Conservation (phyloP, 2,329 filamentous ascomycete species). For the Aspergillus sp. region DNA sequence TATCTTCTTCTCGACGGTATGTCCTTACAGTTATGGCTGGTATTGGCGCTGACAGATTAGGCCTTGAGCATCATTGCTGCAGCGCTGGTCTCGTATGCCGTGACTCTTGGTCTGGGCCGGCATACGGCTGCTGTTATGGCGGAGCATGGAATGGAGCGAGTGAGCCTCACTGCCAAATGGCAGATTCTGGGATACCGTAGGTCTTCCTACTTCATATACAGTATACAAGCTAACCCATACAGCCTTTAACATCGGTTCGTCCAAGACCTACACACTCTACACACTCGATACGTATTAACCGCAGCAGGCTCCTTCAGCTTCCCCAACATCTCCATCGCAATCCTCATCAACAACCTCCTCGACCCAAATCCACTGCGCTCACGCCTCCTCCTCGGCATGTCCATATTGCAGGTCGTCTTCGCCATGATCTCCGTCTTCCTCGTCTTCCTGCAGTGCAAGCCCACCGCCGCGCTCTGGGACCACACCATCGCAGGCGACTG, state of each 20-base stretch:
- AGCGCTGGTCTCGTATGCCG: conserved; percentile 25
- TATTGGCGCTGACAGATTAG: conserved; percentile 7
- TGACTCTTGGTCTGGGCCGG: conserved; percentile 24
- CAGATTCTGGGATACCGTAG: conserved; percentile 28
- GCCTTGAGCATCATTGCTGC: conserved; percentile 27
- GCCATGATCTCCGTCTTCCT: conserved; percentile 25
- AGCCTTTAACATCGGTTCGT: conserved; percentile 27
- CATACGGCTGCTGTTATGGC: conserved; percentile 26
- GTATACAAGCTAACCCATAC: neutral
- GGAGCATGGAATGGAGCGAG: conserved; percentile 22
- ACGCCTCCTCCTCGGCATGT: conserved; percentile 21
- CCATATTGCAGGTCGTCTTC: conserved; percentile 23
- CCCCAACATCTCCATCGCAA: conserved; percentile 30
- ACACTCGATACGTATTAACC: too few relatives aligned
- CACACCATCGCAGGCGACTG: conserved; percentile 17
- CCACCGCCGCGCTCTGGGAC: conserved; percentile 23
- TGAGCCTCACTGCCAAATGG: conserved; percentile 19
- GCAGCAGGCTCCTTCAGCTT: conserved; percentile 23
- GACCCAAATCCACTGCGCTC: conserved; percentile 24
- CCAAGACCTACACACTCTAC: too few relatives aligned
- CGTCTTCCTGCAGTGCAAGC: conserved; percentile 27
- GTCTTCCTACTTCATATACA: neutral
- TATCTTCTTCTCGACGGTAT: conserved; percentile 28
- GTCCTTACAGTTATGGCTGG: neutral
- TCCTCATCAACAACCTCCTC: conserved; percentile 25